Base-by-base conservation (phyloP, 140 eudicot species). In the Oenanthe javanica region DNA sequence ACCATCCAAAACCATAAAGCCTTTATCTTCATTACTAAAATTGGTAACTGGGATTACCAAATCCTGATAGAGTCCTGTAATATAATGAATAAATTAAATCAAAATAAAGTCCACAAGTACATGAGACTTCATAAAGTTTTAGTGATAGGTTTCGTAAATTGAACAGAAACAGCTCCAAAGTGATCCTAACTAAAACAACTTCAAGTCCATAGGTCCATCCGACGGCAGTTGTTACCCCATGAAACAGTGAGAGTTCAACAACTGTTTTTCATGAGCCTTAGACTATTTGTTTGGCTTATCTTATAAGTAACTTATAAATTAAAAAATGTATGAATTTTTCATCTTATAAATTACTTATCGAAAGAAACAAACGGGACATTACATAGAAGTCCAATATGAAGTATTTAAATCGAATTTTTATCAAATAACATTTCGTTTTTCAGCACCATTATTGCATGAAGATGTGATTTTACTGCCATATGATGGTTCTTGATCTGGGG, bases 1-100 rank as follows among this genome's bases (percentile, higher is more conserved):
- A 76, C 99, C 99, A 72, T 96, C 88, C 83, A 95, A 90, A 71
- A 84, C 89, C 96, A 95, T 92, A 73, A 88, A 63, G 74, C 99
- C 99, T 77, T 95, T 95, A 72, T 92, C 92, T 87, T 95, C 99
- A 63, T 87, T 87, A 42, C 82, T 74, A 83, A 92, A 95, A 83
- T 95, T 92, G 59, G 96, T 90, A 63, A 92, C 91, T 1, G 97
- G 99, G 77, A 92, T 91, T 78, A 92, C 89, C 77, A 90, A 86
- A 85, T 95, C 99, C 79, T 95, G 89, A 72, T 80, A 78, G 77
- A 87, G 83, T 83, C 99, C 99, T 95, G 73, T 27, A 79, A 49
- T 42, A 72, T 13, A 77, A 84, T 72, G 73, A 80, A 82, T 31
- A 54, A 51, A 59, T 25, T 38, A 25, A 82, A 77, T 75, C 40